Evolutionary conservation across 2,329 filamentous ascomycete species (phyloP).

Genomic region (Polychaeton citri): DNA sequence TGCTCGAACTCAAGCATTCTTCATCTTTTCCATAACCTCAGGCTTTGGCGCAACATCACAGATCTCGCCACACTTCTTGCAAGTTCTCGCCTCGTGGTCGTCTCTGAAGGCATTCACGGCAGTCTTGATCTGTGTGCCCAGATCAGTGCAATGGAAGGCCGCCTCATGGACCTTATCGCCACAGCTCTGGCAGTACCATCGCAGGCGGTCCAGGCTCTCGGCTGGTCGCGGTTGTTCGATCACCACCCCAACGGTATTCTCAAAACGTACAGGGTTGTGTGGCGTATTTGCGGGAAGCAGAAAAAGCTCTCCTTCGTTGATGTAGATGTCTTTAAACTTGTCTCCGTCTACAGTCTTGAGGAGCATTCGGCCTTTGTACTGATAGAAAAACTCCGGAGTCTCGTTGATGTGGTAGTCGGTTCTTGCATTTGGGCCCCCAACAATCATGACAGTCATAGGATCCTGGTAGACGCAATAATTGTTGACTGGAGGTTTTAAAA

Average conservation of each 20-base stretch:
- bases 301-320: slow-evolving; percentile 88
- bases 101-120: slow-evolving; percentile 72
- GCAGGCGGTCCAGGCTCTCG: slow-evolving; percentile 59
- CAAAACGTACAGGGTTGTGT: slow-evolving; percentile 89
- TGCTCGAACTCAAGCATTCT: no score
- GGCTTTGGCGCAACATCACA: slow-evolving; percentile 54
- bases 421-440: slow-evolving; percentile 88
- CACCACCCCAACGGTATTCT: slow-evolving; percentile 85
- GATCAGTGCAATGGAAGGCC: slow-evolving; percentile 73
- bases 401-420: slow-evolving; percentile 98
- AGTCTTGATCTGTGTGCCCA: slow-evolving; percentile 88
- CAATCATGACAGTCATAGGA: slow-evolving; percentile 76
- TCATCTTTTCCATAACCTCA: slow-evolving; percentile 23
- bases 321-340: slow-evolving; percentile 71
- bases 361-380: slow-evolving; percentile 84
- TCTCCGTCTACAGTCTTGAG: slow-evolving; percentile 71
- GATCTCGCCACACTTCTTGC: slow-evolving; percentile 60
- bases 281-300: slow-evolving; percentile 87
- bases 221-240: slow-evolving; percentile 71
- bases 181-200: slow-evolving; percentile 79
- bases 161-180: slow-evolving; percentile 68
- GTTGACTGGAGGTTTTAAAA: slow-evolving; percentile 87
- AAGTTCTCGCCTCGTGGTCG: slow-evolving; percentile 58
- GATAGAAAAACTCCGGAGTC: slow-evolving; percentile 97
- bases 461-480: slow-evolving; percentile 95